These are phyloP conservation scores for Coelastrella sp. DNA, from an alignment of 139 green algal genomes.

Conservation along the genomic window DNA sequence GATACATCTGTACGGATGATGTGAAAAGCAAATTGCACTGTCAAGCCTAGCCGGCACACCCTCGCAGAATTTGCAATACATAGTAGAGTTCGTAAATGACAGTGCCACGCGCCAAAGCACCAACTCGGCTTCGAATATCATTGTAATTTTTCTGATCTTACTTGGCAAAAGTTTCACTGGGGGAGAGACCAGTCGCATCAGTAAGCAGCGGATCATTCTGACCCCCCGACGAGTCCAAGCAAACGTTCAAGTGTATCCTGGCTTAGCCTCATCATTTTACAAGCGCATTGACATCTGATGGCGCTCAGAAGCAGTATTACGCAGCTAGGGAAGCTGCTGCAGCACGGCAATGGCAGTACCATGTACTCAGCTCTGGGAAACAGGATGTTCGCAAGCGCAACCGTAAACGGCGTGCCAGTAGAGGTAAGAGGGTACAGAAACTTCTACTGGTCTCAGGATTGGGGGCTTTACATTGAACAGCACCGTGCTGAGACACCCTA, in stretches of 20 bases:
- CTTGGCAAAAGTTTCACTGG: too few species aligned
- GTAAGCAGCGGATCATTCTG: not conserved
- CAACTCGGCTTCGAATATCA: not conserved
- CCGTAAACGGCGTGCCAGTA: conserved; percentile 47
- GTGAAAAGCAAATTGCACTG: not conserved
- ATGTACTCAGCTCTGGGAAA: conserved; percentile 13
- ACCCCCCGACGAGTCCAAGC: not conserved
- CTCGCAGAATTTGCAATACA: not conserved
- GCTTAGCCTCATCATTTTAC: too few species aligned
- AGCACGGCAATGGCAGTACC: conserved; percentile 13
- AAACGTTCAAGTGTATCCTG: too few species aligned
- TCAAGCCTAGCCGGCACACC: not conserved
- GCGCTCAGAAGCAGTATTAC: not conserved
- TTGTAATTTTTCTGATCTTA: too few species aligned
- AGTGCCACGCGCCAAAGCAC: not conserved
- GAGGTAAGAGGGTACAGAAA: not conserved
- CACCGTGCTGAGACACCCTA: too few species aligned
- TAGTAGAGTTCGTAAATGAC: conserved; percentile 14
- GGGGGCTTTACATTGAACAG: too few species aligned
- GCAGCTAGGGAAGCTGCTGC: conserved; percentile 7
- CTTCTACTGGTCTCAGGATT: too few species aligned
- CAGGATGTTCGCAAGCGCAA: conserved; percentile 25
- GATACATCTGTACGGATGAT: too few species aligned
- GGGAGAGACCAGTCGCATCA: not conserved
- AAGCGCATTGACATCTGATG: not conserved